Percentiles rank a stretch among this genome's conserved stretches.
Evolutionary conservation across 192 early-diverging fungal species (phyloP).

Genomic region (Funneliformis geosporum): DNA sequence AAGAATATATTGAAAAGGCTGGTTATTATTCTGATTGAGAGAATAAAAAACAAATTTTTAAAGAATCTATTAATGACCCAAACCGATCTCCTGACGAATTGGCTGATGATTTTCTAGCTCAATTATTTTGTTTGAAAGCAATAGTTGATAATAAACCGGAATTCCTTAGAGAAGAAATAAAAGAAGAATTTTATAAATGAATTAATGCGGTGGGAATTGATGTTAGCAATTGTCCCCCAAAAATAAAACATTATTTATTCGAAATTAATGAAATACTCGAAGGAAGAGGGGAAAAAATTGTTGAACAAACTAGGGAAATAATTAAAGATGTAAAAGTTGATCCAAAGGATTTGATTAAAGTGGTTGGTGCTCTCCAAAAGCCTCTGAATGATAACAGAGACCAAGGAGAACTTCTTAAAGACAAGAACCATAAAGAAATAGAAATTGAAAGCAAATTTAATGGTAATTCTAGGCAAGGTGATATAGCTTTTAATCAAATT

Average conservation of each 20-base stretch:
- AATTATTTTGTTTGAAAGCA: neutral
- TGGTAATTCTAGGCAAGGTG: too few relatives aligned
- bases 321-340: too few relatives aligned
- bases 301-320: too few relatives aligned
- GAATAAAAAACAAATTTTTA: neutral
- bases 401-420: too few relatives aligned
- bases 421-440: too few relatives aligned
- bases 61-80: neutral
- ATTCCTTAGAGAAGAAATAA: neutral
- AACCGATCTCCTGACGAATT: neutral
- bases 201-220: neutral
- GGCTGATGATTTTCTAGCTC: neutral
- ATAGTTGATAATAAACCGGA: neutral
- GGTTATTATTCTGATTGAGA: neutral
- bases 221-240: neutral
- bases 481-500: too few relatives aligned
- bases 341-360: too few relatives aligned
- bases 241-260: neutral
- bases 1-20: conserved; percentile 11
- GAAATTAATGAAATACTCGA: conserved; percentile 2
- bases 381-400: too few relatives aligned
- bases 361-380: too few relatives aligned
- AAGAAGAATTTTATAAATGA: neutral
- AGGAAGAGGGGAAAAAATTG: neutral
- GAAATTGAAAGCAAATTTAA: too few relatives aligned